Evolutionary conservation across 768 basidiomycete species (phyloP), one percentile per base, ranked within the genome.

Genomic region (Amanita exitialis): DNA sequence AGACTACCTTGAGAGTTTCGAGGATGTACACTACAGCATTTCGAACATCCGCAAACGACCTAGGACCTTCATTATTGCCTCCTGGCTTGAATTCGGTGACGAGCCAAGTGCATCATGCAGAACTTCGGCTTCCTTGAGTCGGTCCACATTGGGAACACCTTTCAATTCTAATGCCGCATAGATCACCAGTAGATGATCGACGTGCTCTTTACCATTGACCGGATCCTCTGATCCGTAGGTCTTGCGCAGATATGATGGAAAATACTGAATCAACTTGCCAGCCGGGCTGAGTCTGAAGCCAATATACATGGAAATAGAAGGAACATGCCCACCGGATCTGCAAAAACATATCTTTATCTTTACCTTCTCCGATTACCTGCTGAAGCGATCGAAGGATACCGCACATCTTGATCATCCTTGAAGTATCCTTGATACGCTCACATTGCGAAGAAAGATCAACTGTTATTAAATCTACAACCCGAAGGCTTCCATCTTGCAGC

Each of bases 401-500:
- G 15, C 47, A 47, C 47, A 47, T 27, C 32, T 47, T 47, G 47
- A 47, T 47, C 47, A 47, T 47, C 47, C 47, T 47, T 35, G 18
- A 10, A 36, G 47, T 27, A 47, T 47, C 32, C 28, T 34, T 47
- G 45, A 47, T 34, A 16, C 28, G 28, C 32, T 47, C 45, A 47
- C 28, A 27, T 47, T 27, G 28, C 21, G 45, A 47, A 36, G 45
- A 47, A 47, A 47, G 45, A 47, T 47, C 45, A 47, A 3, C 45
- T 1, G 28, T 16, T 47, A 47, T 23, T 47, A 47, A 15, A 32
- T 47, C 45, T 27, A 16, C 28, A 27, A 34, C 8, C 45, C 6
- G n/a, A 47, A 32, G 45, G 34, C 28, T 16, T 47, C 32, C 13
- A 0, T 2, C 21, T 43, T 6, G 41, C 9, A 9, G 6, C 28